Evolutionary conservation across 371 early-diverging fungal species (phyloP).

Genomic region (Batrachochytrium dendrobatidis): DNA sequence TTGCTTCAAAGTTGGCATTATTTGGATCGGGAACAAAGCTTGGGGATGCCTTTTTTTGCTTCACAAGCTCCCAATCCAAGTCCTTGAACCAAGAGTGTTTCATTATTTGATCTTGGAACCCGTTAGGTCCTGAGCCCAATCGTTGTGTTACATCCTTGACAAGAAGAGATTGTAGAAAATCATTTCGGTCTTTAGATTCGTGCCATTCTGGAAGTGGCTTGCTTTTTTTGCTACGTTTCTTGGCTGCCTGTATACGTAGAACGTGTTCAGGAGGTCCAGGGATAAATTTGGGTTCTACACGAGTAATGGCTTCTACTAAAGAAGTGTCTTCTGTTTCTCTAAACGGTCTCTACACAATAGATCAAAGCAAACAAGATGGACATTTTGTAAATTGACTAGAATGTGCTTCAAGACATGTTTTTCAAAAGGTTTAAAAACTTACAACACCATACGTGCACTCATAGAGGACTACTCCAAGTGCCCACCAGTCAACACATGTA

Average conservation of each 20-base stretch:
- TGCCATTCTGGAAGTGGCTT: background rate
- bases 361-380: too few species aligned
- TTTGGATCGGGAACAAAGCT: conserved; percentile 1
- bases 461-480: conserved; percentile 90
- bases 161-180: background rate
- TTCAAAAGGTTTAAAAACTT: too few species aligned
- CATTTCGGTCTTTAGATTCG: background rate
- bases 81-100: background rate
- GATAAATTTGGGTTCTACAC: background rate
- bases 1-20: background rate
- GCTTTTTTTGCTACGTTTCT: background rate
- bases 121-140: background rate
- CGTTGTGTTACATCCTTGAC: background rate
- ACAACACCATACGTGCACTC: too few species aligned
- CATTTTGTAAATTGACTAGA: too few species aligned
- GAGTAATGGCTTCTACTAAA: background rate
- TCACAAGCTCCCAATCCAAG: background rate
- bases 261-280: conserved; percentile 2
- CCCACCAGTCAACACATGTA: conserved; percentile 98
- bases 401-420: too few species aligned
- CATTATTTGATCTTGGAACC: background rate
- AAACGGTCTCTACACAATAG: conserved; percentile 3
- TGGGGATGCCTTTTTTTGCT: background rate
- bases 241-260: background rate
- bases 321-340: background rate